These are phyloP conservation scores for Striga asiatica DNA, from an alignment of 257 asterid genomes.

Conservation along the genomic window DNA sequence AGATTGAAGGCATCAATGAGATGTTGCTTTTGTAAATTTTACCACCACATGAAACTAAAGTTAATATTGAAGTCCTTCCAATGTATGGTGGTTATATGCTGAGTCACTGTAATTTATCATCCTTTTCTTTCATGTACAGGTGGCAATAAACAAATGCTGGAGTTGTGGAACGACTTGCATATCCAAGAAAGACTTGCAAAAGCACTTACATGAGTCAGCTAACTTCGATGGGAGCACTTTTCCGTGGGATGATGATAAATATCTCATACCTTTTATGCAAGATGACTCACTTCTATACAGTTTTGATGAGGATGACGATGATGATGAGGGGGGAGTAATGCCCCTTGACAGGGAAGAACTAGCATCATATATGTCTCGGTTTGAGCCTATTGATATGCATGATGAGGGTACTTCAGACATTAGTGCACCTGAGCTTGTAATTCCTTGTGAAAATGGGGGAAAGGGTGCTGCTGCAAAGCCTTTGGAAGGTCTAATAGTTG, in stretches of 20 bases:
- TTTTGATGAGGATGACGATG: constrained; percentile 56
- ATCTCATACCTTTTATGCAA: constrained; percentile 60
- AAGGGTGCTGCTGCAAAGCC: constrained; percentile 21
- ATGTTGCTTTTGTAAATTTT: neutral
- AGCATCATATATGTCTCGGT: constrained; percentile 27
- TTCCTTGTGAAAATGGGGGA: constrained; percentile 27
- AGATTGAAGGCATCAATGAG: neutral
- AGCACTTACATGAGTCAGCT: constrained; percentile 39
- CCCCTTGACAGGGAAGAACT: constrained; percentile 34
- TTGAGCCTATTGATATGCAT: constrained; percentile 34
- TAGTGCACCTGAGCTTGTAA: constrained; percentile 15
- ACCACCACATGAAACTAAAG: neutral
- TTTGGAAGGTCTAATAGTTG: constrained; percentile 9
- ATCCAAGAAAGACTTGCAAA: constrained; percentile 41
- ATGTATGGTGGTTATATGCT: constrained; percentile 2
- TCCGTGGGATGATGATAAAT: constrained; percentile 74
- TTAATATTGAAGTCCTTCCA: neutral
- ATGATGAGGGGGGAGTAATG: constrained; percentile 36
- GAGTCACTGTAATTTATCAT: neutral
- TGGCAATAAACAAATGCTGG: constrained; percentile 62
- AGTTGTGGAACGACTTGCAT: constrained; percentile 33
- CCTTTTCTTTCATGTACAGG: constrained; percentile 29
- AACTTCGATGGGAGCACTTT: constrained; percentile 21
- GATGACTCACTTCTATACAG: constrained; percentile 78
- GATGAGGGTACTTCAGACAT: constrained; percentile 29